Evolutionary conservation across 2,329 filamentous ascomycete genomes (phyloP).

Genomic region (Parafenestella ontariensis): DNA sequence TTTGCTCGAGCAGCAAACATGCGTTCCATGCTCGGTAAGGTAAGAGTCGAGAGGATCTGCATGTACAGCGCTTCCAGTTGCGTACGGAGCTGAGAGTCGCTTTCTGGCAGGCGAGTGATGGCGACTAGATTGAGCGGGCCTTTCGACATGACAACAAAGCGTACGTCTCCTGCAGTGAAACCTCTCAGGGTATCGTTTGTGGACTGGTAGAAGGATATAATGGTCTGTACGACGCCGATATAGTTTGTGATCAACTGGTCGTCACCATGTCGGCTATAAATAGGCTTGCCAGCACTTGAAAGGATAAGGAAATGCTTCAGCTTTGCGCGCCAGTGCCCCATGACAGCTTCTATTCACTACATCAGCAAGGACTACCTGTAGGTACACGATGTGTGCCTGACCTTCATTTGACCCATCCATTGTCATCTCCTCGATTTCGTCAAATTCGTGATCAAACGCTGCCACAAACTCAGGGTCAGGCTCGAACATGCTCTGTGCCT

Average conservation of each 20-base stretch:
- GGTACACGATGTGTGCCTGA: constrained; percentile 52
- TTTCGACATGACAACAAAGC: constrained; percentile 84
- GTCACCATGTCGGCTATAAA: constrained; percentile 95
- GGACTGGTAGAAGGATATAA: constrained; percentile 94
- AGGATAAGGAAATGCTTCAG: constrained; percentile 97
- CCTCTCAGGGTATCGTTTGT: constrained; percentile 77
- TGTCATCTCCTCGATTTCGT: constrained; percentile 69
- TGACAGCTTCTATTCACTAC: constrained; percentile 53
- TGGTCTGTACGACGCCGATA: constrained; percentile 94
- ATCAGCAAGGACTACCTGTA: constrained; percentile 36
- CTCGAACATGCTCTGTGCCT: constrained; percentile 63
- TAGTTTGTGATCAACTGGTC: constrained; percentile 89
- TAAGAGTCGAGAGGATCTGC: constrained; percentile 96
- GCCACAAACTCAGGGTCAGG: constrained; percentile 61
- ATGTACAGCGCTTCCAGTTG: constrained; percentile 96
- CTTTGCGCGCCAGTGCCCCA: constrained; percentile 86
- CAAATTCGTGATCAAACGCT: constrained; percentile 80
- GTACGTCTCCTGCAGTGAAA: constrained; percentile 85
- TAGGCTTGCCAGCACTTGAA: constrained; percentile 94
- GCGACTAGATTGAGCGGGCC: constrained; percentile 92
- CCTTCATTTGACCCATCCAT: constrained; percentile 64
- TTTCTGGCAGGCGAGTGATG: constrained; percentile 91
- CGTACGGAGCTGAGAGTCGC: constrained; percentile 81
- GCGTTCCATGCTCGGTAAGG: constrained; percentile 81
- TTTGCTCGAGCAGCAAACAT: constrained; percentile 91